Base-by-base conservation (phyloP, 805 yeast genomes). In the Candida wancherniae region DNA sequence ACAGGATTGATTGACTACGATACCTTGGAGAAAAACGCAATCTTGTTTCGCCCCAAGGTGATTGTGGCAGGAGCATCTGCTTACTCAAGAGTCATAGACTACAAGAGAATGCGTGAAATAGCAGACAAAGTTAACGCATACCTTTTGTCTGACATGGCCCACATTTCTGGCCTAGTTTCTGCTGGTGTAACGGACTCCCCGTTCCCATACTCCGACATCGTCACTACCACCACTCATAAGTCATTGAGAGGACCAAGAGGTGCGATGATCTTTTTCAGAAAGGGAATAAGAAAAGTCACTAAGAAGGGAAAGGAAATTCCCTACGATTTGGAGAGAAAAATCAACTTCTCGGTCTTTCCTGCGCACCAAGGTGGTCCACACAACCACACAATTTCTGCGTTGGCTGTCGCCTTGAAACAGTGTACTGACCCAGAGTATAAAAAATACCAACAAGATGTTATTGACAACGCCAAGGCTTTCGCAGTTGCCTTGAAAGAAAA, bases 331-430 rank as follows among this genome's bases (percentile, higher is more conserved):
- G 97, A 90, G 64, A 77, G 78, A 56, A 82, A 78, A 58, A 87
- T 90, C 64, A 90, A 90, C 74, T 90, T 90, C 57, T 85, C 96
- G 19, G 97, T 90, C 34, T 90, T 90, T 84, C 98, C 98, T 48
- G 97, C 94, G 44, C 97, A 90, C 63, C 98, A 90, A 71, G 98
- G 98, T 71, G 98, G 98, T 56, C 98, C 98, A 47, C 97, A 90
- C 65, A 90, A 90, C 70, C 97, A 90, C 66, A 90, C 97, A 50
- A 90, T 90, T 54, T 78, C 95, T 43, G 97, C 97, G 13, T 71
- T 90, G 49, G 94, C 97, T 19, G 90, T 87, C 36, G 97, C 97
- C 22, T 74, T 90, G 53, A 85, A 85, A 57, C 97, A 90, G 70
- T 88, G 95, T 35, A 69, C 75, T 31, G 71, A 90, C 27, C 94